Evolutionary conservation across 495 filamentous ascomycete species (phyloP).

Genomic region (Aspergillus sclerotioniger): DNA sequence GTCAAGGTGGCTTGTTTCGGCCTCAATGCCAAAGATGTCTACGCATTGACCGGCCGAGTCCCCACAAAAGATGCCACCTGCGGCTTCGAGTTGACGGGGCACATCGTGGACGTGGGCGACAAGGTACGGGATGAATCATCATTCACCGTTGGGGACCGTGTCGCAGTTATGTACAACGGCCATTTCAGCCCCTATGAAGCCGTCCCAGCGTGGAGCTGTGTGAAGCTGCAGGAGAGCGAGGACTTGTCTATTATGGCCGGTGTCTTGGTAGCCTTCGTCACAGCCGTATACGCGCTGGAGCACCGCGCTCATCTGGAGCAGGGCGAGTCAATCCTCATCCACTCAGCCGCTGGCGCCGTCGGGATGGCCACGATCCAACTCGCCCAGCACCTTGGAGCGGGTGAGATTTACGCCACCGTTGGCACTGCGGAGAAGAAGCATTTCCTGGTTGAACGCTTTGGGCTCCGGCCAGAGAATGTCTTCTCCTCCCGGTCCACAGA

Average conservation of each 20-base stretch:
- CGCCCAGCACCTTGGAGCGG: constrained; percentile 12
- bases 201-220: neutral
- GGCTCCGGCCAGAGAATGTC: constrained; percentile 41
- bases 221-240: neutral
- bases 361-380: constrained; percentile 21
- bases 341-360: constrained; percentile 24
- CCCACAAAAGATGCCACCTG: too few relatives aligned
- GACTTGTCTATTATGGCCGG: neutral
- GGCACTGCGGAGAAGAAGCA: constrained; percentile 37
- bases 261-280: constrained; percentile 24
- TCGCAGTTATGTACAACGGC: too few relatives aligned
- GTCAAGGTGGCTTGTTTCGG: too few relatives aligned
- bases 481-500: constrained; percentile 34
- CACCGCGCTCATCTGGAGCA: constrained; percentile 16
- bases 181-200: too few relatives aligned
- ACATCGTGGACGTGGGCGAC: too few relatives aligned
- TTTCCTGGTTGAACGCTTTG: constrained; percentile 30
- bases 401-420: constrained; percentile 44
- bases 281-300: constrained; percentile 28
- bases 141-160: too few relatives aligned
- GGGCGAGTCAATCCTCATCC: constrained; percentile 30
- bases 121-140: too few relatives aligned
- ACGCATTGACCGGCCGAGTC: too few relatives aligned
- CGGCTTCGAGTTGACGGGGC: too few relatives aligned
- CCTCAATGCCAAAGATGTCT: too few relatives aligned